Evolutionary conservation across 2,329 filamentous ascomycete genomes (phyloP), one percentile per base, ranked within the genome.

Genomic region (Graphium sp.): DNA sequence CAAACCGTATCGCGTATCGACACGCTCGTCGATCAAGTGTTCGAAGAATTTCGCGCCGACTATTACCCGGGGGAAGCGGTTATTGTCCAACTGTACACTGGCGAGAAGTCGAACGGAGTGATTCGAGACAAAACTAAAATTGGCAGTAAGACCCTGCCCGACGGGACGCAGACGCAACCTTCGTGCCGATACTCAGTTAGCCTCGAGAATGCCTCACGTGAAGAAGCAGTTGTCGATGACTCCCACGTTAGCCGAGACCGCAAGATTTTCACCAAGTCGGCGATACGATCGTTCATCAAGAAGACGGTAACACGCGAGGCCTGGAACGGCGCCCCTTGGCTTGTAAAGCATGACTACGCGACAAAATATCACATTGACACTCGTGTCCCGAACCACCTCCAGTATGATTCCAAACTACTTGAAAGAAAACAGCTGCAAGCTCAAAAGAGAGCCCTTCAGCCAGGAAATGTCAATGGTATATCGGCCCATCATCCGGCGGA

Each of bases 311-410:
- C 75, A 2, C 64, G 87, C 35, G 89, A 95, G 44, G 71, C 83
- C 4, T 95, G 85, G 83, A 87, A 74, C 35, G 87, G 87, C n/a
- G 89, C 89, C 1, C 87, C 89, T 0, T 98, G 89, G 89, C 58
- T 92, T 31, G 87, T 95, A 12, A 94, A 91, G 53, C 67, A 78
- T 20, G 74, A 83, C 30, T 74, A 92, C 34, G 89, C 89, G 1
- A 70, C 72, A 25, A 66, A 75, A 36, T 93, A 89, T 49, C 75
- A 82, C 36, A 89, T 98, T 36, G 76, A 83, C 35, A 84, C 74
- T n/a, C 73, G 82, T 30, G 72, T 95, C 9, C 89, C 89, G 6
- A 66, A 74, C 29, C 77, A 91, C 43, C 60, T 93, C 11, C 75
- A 76, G 30, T 76, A 91, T 46, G 83, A 87, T 37, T 80, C 69